These are phyloP conservation scores for Apophysomyces variabilis DNA, from an alignment of 371 early-diverging fungal species.

Conservation along the genomic window DNA sequence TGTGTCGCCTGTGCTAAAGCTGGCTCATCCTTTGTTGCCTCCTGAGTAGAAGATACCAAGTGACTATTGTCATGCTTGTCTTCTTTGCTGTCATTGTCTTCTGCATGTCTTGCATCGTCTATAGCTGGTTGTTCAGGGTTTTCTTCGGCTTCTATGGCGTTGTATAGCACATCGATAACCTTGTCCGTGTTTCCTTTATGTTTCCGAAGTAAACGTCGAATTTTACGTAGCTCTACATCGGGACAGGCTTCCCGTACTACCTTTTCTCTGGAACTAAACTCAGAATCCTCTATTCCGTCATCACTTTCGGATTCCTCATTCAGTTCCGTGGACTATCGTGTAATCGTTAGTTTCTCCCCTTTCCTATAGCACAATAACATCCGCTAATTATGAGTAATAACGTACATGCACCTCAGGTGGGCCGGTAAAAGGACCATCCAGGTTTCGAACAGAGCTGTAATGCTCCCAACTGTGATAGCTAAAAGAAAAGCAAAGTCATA, in stretches of 20 bases:
- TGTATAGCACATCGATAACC: constrained; percentile 62
- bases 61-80: too few species aligned
- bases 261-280: constrained; percentile 49
- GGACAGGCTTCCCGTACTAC: constrained; percentile 55
- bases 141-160: constrained; percentile 26
- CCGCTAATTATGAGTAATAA: too few species aligned
- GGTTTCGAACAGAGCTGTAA: constrained; percentile 77
- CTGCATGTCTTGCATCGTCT: constrained; percentile 8
- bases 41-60: too few species aligned
- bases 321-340: constrained; percentile 8
- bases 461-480: constrained; percentile 88
- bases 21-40: not conserved
- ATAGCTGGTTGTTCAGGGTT: constrained; percentile 7
- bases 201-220: constrained; percentile 57
- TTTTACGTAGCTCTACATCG: constrained; percentile 41
- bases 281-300: constrained; percentile 29
- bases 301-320: constrained; percentile 12
- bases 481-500: not conserved
- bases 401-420: constrained; percentile 59
- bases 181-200: constrained; percentile 51
- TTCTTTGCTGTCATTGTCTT: constrained; percentile 14
- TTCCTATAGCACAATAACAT: too few species aligned
- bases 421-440: constrained; percentile 66
- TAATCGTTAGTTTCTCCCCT: too few species aligned
- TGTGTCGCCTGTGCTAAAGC: not conserved